Evolutionary conservation across 148 eudicot species (phyloP).

Genomic region (Spergularia bocconei): DNA sequence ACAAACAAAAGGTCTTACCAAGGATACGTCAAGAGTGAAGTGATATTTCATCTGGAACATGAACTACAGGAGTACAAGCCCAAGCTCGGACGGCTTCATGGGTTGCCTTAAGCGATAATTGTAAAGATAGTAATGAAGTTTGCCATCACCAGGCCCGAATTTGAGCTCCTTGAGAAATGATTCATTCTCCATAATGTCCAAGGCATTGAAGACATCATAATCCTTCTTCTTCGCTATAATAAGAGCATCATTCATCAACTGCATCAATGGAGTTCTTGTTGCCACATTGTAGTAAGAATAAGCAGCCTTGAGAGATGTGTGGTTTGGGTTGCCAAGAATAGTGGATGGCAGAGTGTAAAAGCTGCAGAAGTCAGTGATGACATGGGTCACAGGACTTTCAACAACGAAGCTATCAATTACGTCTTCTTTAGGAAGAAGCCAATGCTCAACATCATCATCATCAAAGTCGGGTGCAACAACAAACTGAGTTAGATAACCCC

Average conservation of each 20-base stretch:
- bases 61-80: conserved; percentile 74
- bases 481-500: conserved; percentile 65
- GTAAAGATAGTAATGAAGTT: conserved; percentile 89
- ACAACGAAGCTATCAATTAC: conserved; percentile 81
- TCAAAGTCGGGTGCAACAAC: conserved; percentile 77
- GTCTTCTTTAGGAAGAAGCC: conserved; percentile 75
- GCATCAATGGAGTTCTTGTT: conserved; percentile 72
- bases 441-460: conserved; percentile 85
- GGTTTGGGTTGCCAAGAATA: conserved; percentile 68
- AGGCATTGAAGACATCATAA: conserved; percentile 80
- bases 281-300: conserved; percentile 88
- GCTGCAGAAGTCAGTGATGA: conserved; percentile 89
- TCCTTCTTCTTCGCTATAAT: conserved; percentile 70
- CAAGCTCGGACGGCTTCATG: conserved; percentile 78
- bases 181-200: conserved; percentile 90
- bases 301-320: conserved; percentile 72
- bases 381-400: conserved; percentile 75
- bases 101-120: conserved; percentile 71
- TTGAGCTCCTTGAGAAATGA: conserved; percentile 74
- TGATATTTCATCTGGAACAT: conserved; percentile 13
- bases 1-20: conserved; percentile 28
- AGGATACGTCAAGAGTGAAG: conserved; percentile 15
- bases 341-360: conserved; percentile 85
- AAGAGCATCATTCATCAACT: conserved; percentile 89
- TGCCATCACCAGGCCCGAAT: conserved; percentile 89